Base-by-base conservation (phyloP, 78 protist genomes). In the Isochrysis galbana region DNA sequence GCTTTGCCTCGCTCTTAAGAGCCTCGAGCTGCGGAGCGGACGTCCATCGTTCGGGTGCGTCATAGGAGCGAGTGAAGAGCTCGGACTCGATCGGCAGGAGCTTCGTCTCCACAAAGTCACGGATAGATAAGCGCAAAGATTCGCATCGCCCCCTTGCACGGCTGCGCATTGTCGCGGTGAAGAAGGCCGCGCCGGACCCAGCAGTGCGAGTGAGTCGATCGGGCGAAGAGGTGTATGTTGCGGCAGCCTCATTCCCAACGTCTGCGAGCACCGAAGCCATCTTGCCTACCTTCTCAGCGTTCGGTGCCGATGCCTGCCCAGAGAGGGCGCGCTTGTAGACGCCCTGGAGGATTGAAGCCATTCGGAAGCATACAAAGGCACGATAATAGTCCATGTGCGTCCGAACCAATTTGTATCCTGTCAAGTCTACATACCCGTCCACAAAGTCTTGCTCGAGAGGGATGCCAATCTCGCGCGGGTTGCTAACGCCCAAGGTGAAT, bases 291-390 rank as follows among this genome's bases (percentile, higher is more conserved):
- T 3, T 32, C 45, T 42, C 32, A 32, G 91, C 94, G 72, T 42
- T 36, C 25, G 80, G 54, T 41, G 92, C 7, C 38, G 46, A 5
- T 2, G 96, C 95, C 61, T 95, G 84, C 39, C 96, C 97, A 39
- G 69, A 25, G 29, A 82, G 67, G 14, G 92, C 11, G 22, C 97
- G 94, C 74, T 42, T 44, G 91, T 86, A 94, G 19, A 96, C 97
- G 54, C 97, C 97, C 44, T 94, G 96, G 22, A 38, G 34, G 46
- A 96, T 95, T 47, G 95, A 93, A 10, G 96, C 96, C 19, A 72
- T 0, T 39, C 96, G 93, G 91, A 91, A 96, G 70, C 87, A 94
- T 29, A 67, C 14, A 19, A 95, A 92, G 19, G 95, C 95, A 29
- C 89, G 32, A 89, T 87, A 91, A 87, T 87, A 94, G 55, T 47